Conservation (phyloP, 768 basidiomycete genomes). For the Leccinum truebloodii region DNA sequence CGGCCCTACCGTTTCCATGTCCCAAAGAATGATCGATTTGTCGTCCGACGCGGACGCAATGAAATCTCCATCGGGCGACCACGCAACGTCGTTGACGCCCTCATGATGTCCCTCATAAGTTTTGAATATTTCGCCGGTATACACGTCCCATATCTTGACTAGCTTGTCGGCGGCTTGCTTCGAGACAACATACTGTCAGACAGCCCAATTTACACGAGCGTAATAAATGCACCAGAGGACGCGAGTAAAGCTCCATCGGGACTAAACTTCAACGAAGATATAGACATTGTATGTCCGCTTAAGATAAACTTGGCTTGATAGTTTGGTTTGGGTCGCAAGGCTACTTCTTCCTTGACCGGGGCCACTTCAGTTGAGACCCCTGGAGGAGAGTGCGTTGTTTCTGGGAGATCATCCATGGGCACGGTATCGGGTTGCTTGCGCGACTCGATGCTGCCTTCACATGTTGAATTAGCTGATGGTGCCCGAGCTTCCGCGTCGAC, state of each 20-base stretch:
- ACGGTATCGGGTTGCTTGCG: slow-evolving; percentile 12
- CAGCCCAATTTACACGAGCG: slow-evolving; percentile 5
- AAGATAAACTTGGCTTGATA: slow-evolving; percentile 65
- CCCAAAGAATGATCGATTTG: slow-evolving; percentile 86
- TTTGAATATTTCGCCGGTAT: slow-evolving; percentile 68
- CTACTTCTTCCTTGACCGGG: neutral
- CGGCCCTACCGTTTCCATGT: slow-evolving; percentile 57
- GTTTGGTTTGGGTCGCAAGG: slow-evolving; percentile 35
- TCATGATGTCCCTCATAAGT: slow-evolving; percentile 74
- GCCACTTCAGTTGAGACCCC: neutral
- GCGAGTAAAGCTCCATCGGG: slow-evolving; percentile 81
- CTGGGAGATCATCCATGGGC: slow-evolving; percentile 7
- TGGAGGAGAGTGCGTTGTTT: slow-evolving; percentile 1
- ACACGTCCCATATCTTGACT: slow-evolving; percentile 78
- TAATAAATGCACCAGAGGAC: slow-evolving; percentile 68
- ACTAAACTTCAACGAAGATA: slow-evolving; percentile 88
- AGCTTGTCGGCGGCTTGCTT: slow-evolving; percentile 81
- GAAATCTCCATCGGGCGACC: slow-evolving; percentile 80
- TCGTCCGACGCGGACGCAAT: slow-evolving; percentile 95
- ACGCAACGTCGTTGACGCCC: slow-evolving; percentile 90
- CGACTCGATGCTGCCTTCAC: slow-evolving; percentile 5
- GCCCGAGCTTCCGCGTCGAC: slow-evolving; percentile 9
- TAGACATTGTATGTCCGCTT: slow-evolving; percentile 78
- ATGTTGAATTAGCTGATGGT: neutral
- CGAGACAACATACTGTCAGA: slow-evolving; percentile 31